Base-by-base conservation (phyloP, 768 basidiomycete genomes). In the Auricularia auricula-judae region DNA sequence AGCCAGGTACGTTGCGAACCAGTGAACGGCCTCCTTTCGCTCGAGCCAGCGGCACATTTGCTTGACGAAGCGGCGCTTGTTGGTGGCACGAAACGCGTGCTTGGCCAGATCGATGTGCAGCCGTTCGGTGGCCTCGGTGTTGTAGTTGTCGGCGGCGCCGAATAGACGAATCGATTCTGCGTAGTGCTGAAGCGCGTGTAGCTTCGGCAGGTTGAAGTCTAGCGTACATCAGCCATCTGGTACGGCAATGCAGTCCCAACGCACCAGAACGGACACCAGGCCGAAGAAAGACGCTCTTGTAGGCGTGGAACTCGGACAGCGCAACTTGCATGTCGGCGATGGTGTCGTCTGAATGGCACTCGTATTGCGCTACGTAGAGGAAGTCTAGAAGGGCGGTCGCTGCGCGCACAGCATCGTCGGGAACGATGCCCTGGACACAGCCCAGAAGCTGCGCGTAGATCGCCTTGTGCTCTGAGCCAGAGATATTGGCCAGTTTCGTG, bases 161-260 rank as follows among this genome's bases (percentile, higher is more conserved):
- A 70, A 68, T 3, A 63, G 58, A 34, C 67, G 58, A 66, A 80
- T 80, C 5, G 63, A 43, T 1, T 64, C 11, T 1, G 65, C 12
- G 65, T 78, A 80, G 65, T 81, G 81, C 1, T 35, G 47, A 1
- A 73, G 65, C 16, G 67, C 72, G 64, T 80, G 79, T 1, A 81
- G 66, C 65, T 82, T 82, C 0, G 78, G 78, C n/a, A 81, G 69
- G 58, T 80, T 78, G 68, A 79, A 79, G 53, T 66, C 62, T 18
- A 23, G n/a, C 14, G 61, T 14, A 39, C 29, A 59, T 7, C 21
- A 33, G 16, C 29, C 23, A 59, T 12, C 14, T 11, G 33, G 18
- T 14, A 33, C 16, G 12, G 56, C 29, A 33, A 34, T 12, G 18
- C 18, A 47, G 33, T 39, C 21, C 12, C 4, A 61, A 73, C 8